Base-by-base conservation (phyloP, 192 early-diverging fungal genomes). In the Oehlia diaphana region DNA sequence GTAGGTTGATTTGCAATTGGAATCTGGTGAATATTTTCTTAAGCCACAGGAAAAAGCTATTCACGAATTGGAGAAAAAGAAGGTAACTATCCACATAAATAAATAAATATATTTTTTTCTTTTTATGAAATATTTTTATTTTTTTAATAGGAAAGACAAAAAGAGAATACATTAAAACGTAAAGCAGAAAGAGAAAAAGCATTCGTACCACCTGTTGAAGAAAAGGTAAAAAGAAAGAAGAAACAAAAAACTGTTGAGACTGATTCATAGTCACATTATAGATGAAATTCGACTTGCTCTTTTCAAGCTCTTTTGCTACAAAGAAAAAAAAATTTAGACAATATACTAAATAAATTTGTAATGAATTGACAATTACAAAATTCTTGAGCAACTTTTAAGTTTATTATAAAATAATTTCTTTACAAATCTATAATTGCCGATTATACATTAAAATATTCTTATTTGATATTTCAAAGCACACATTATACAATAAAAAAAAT, bases 21-120 rank as follows among this genome's bases (percentile, higher is more conserved):
- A 96, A 84, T 90, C 90, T 65, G 98, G 98, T 80, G 97, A 99
- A 86, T 99, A 99, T 85, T 99, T 98, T 85, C 84, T 99, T 75
- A 92, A 91, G 79, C 86, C 90, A 28, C 87, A 85, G 63, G 91
- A 93, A 81, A 93, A 92, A 81, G 82, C 81, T 12, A 88, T 90
- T n/a, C 74, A 86, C 35, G 89, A 90, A 42, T 77, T 89, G 82
- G 90, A 95, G 81, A 89, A 90, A 84, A 92, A 93, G 84, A 92
- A 90, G 86, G 89, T 89, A 82, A 84, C 76, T 47, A 6, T 62
- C 61, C 53, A 23, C 12, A n/a, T 74, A 78, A 44, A 42, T 42
- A 42, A 42, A 37, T 47, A 5, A 6, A 31, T 31, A 31, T 2
- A 1, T 31, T 31, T 21, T 49, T 33, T 33, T 4, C 9, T 2